These are phyloP conservation scores for Magnaporthales sp. DNA, from an alignment of 2,329 filamentous ascomycete species.

Conservation along the genomic window DNA sequence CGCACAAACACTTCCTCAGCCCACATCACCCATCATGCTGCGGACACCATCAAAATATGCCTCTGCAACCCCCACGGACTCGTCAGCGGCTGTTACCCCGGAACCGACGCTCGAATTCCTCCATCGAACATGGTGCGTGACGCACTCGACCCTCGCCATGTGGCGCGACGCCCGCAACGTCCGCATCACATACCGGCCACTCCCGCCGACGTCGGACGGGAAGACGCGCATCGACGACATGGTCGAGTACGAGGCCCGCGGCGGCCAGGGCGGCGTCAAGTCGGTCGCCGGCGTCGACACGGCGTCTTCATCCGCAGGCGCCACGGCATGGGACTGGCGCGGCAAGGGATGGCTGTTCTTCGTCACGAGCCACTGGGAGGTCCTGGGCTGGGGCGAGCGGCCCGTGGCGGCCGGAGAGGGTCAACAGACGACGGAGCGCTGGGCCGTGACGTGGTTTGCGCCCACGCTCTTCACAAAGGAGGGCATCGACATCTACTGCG, in stretches of 20 bases:
- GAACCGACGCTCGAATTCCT: constrained; percentile 50
- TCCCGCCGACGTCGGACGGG: constrained; percentile 22
- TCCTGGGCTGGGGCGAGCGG: constrained; percentile 63
- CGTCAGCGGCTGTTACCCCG: constrained; percentile 14
- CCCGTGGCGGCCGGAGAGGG: constrained; percentile 23
- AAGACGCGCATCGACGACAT: constrained; percentile 54
- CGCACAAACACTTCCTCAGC: background rate
- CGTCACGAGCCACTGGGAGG: constrained; percentile 70
- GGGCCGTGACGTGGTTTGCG: constrained; percentile 79
- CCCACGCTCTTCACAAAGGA: constrained; percentile 77
- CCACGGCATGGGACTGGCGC: constrained; percentile 60
- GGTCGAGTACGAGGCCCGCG: constrained; percentile 56
- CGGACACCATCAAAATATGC: constrained; percentile 42
- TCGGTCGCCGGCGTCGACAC: constrained; percentile 58
- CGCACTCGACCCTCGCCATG: constrained; percentile 69
- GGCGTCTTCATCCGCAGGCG: constrained; percentile 15
- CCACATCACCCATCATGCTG: constrained; percentile 21
- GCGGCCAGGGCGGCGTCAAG: constrained; percentile 41
- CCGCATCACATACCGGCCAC: constrained; percentile 62
- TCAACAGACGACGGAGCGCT: constrained; percentile 36
- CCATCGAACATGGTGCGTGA: constrained; percentile 61
- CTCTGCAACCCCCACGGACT: constrained; percentile 13
- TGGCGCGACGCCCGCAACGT: constrained; percentile 77
- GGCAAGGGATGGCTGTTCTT: constrained; percentile 68
- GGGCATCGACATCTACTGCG: constrained; percentile 70